Evolutionary conservation across 305 asterid genomes (phyloP), one percentile per base, ranked within the genome.

Genomic region (Withania somnifera): DNA sequence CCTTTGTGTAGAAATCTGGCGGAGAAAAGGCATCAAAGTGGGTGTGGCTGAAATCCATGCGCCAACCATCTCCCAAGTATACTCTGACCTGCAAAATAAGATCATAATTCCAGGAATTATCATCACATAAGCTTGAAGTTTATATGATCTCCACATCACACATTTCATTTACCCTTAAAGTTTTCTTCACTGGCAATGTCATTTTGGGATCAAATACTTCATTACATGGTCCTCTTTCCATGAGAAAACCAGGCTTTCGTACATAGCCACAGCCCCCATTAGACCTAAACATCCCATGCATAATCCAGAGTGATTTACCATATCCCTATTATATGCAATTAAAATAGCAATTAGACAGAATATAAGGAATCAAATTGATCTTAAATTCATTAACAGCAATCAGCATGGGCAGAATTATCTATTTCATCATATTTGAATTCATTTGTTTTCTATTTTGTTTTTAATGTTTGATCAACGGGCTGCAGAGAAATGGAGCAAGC

Each of bases 51-150:
- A 97, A 97, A 91, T 97, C 99, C 88, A 97, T 75, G 83, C 99
- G 97, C 99, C 98, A 94, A 24, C 99, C 98, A n/a, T 93, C 97
- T 71, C 99, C 98, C 91, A 94, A 89, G 90, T 97, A 94, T 63
- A 94, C 94, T 1, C 81, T 86, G 56, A 97, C 98, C 99, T 95
- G 86, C 66, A 73, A 63, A 80, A 80, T 42, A 19, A 30, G 67
- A 68, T 22, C 28, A 20, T 67, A 79, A 36, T 42, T 20, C 32
- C 14, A 9, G 38, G 32, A 19, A 40, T 19, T 30, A 26, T 50
- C 45, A 75, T 75, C 28, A 75, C 7, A 50, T 50, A 75, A 26
- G 38, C 28, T 4, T 15, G 26, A 75, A 38, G 57, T 38, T 24
- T 58, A 57, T 79, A 79, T 38, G 51, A 47, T 79, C 2, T 57